Percentiles rank a stretch among this genome's conserved stretches.
Conservation (phyloP, 1,284 basidiomycete genomes). For the Cutaneotrichosporon daszewskae region DNA sequence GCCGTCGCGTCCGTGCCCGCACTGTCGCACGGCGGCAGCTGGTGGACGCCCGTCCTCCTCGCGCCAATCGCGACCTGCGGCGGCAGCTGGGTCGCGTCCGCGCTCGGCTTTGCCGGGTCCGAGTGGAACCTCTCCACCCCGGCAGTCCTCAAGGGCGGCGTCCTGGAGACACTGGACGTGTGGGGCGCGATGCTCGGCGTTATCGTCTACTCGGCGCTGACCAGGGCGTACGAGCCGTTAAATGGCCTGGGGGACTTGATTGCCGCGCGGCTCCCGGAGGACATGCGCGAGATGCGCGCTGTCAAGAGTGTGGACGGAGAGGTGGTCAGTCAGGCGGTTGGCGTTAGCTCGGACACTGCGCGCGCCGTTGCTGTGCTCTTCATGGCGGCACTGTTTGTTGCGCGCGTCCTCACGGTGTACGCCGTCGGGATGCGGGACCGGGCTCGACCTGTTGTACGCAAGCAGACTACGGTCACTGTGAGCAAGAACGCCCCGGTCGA, state of each 20-base stretch:
- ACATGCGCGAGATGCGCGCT: constrained; percentile 16
- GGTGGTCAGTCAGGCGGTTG: constrained; percentile 10
- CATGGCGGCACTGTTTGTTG: constrained; percentile 24
- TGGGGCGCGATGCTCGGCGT: constrained; percentile 29
- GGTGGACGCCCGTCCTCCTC: constrained; percentile 31
- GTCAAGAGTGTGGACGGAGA: neutral
- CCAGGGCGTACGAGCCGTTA: constrained; percentile 15
- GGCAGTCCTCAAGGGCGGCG: constrained; percentile 26
- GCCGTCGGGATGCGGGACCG: constrained; percentile 6
- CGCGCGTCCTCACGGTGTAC: constrained; percentile 19
- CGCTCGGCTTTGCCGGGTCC: constrained; percentile 23
- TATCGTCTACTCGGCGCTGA: constrained; percentile 24
- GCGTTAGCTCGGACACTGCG: constrained; percentile 14
- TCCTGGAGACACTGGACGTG: constrained; percentile 32
- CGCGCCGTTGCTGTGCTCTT: constrained; percentile 30
- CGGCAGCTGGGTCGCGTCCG: constrained; percentile 33
- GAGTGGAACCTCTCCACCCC: constrained; percentile 32
- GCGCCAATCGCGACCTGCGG: constrained; percentile 28
- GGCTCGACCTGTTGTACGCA: too few species aligned
- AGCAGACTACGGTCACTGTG: too few species aligned
- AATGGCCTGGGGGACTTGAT: constrained; percentile 14
- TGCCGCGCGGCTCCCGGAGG: neutral
- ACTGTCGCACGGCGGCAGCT: constrained; percentile 1
- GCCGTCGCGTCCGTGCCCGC: constrained; percentile 25
- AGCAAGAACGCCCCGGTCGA: constrained; percentile 2